These are phyloP conservation scores for Viridothelium virens DNA, from an alignment of 495 filamentous ascomycete genomes.

Conservation along the genomic window DNA sequence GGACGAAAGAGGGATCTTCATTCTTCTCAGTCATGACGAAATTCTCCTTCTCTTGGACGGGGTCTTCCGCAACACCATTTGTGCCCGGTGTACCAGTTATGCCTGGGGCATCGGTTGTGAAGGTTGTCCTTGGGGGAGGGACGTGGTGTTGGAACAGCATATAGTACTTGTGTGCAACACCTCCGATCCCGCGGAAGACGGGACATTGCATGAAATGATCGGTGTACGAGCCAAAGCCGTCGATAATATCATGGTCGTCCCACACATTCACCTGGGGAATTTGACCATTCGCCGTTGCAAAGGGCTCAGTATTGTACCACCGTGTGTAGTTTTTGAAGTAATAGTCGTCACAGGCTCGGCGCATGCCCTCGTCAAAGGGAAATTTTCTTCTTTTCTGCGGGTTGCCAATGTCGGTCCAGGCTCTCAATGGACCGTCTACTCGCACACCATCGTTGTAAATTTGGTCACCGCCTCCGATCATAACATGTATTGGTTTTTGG, in stretches of 20 bases:
- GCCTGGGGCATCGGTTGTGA: constrained; percentile 58
- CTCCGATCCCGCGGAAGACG: constrained; percentile 86
- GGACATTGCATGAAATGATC: constrained; percentile 89
- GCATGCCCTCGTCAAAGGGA: constrained; percentile 64
- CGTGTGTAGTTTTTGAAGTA: constrained; percentile 83
- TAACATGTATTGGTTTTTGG: constrained; percentile 78
- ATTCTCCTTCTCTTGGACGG: constrained; percentile 57
- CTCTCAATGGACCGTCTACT: constrained; percentile 66
- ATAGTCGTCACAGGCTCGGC: constrained; percentile 73
- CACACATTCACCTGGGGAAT: constrained; percentile 93
- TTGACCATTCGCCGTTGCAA: constrained; percentile 71
- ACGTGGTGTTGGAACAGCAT: constrained; percentile 92
- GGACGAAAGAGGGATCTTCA: constrained; percentile 69
- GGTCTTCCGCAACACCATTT: constrained; percentile 50
- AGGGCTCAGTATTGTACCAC: constrained; percentile 82
- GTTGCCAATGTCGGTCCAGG: constrained; percentile 75
- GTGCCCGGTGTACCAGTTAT: constrained; percentile 42
- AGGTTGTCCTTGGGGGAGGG: constrained; percentile 71
- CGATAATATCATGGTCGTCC: constrained; percentile 72
- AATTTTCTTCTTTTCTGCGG: constrained; percentile 73
- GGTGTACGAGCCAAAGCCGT: constrained; percentile 77
- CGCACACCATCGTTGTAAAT: constrained; percentile 91
- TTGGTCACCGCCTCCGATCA: constrained; percentile 93
- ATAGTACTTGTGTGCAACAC: constrained; percentile 59
- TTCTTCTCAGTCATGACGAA: constrained; percentile 54